Evolutionary conservation across 202 grass and related monocot genomes (phyloP).

Genomic region (Elaeis oleifera): DNA sequence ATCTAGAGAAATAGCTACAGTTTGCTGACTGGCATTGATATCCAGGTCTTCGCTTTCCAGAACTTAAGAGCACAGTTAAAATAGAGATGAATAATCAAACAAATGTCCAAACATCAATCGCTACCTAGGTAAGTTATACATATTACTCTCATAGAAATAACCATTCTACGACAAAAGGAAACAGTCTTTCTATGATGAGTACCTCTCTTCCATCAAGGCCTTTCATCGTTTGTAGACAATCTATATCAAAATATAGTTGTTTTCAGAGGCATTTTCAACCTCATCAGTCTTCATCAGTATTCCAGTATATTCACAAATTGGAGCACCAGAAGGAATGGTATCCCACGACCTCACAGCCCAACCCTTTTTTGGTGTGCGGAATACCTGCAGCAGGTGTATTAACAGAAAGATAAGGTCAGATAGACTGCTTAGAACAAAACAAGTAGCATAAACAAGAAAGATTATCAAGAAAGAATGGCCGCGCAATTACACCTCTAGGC

Average conservation of each 20-base stretch:
- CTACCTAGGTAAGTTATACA: too few relatives aligned
- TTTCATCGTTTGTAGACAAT: conserved; percentile 89
- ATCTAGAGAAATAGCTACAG: too few relatives aligned
- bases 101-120: too few relatives aligned
- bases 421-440: conserved; percentile 7
- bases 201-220: conserved; percentile 86
- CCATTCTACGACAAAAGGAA: too few relatives aligned
- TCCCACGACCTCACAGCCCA: conserved; percentile 97
- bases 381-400: conserved; percentile 42
- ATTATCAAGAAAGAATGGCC: conserved; percentile 9
- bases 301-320: conserved; percentile 83
- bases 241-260: conserved; percentile 89
- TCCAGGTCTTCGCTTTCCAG: too few relatives aligned
- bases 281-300: conserved; percentile 66
- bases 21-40: too few relatives aligned
- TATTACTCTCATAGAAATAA: too few relatives aligned
- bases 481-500: conserved; percentile 54
- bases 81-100: too few relatives aligned
- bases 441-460: not conserved
- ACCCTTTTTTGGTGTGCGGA: conserved; percentile 70
- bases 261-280: conserved; percentile 40
- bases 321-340: conserved; percentile 76
- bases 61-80: too few relatives aligned
- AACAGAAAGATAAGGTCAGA: not conserved
- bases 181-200: not conserved